Evolutionary conservation across 2,329 filamentous ascomycete species (phyloP), one percentile per base, ranked within the genome.

Genomic region (Diaporthe ilicicola): DNA sequence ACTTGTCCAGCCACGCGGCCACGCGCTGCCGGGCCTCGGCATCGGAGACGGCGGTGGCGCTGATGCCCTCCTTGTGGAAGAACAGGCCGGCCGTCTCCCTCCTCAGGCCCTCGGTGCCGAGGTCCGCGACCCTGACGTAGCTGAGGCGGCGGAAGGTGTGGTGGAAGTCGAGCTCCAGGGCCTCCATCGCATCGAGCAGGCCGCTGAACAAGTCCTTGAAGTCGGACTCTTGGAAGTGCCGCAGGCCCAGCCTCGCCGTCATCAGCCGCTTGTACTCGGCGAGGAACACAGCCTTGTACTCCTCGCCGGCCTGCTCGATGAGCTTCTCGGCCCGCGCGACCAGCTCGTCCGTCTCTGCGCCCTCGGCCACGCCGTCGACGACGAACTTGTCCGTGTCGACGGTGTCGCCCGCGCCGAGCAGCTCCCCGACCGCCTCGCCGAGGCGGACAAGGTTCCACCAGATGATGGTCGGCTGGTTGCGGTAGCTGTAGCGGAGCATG

Each of bases 401-500:
- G 46, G 85, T 83, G 1, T 86, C 82, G 0, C 93, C 95, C 0
- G 92, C 89, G 22, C 95, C 96, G 69, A 99, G 90, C 1, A 97
- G 85, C 81, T 98, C 96, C 24, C 94, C 96, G 0, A 99, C 79
- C 0, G 93, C 89, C 82, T 99, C 96, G 70, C 94, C 96, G 0
- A 99, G 88, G 1, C 96, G 91, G 1, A 98, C 94, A 0, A 98
- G 86, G 77, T 98, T 98, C 96, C 96, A 99, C 96, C 96, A 99
- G 78, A 99, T 96, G 70, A 99, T 93, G 53, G 92, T 95, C 0
- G 96, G 95, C 79, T 99, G 96, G 79, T 97, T 97, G 75, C 92
- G 91, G 84, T 98, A 99, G 75, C 91, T 91, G 80, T 99, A 99
- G 56, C 96, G 90, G 37, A 97, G 85, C 83, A 92, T 88, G 78